phyloP scores from a whole-genome alignment of 306 rosid species.

The Benincasa hispida region DNA sequence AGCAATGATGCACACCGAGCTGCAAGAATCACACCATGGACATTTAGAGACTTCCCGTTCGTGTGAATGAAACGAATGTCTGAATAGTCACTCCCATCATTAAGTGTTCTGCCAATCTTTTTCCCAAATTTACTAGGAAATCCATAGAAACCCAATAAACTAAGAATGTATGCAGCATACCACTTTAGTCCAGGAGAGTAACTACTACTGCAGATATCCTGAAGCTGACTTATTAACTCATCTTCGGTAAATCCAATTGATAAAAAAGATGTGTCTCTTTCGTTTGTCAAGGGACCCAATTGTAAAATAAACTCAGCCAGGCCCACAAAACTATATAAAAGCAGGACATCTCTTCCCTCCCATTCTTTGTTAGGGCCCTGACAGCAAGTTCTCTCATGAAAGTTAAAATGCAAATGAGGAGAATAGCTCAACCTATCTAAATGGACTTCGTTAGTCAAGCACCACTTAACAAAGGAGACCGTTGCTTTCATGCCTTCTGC shows the following conservation, averaged over 20 bases:
- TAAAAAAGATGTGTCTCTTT: slow-evolving; percentile 14
- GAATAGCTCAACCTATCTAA: slow-evolving; percentile 30
- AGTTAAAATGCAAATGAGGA: slow-evolving; percentile 35
- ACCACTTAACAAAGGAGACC: slow-evolving; percentile 37
- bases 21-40: slow-evolving; percentile 67
- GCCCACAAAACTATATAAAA: slow-evolving; percentile 59
- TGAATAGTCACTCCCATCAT: slow-evolving; percentile 35
- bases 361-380: slow-evolving; percentile 38
- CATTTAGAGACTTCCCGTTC: slow-evolving; percentile 37
- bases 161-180: slow-evolving; percentile 57
- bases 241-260: slow-evolving; percentile 19
- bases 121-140: slow-evolving; percentile 59
- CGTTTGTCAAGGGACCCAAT: slow-evolving; percentile 6
- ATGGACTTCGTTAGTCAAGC: slow-evolving; percentile 31
- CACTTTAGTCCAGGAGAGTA: slow-evolving; percentile 52
- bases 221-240: slow-evolving; percentile 37
- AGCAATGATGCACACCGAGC: slow-evolving; percentile 57
- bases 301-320: slow-evolving; percentile 50
- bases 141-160: slow-evolving; percentile 62
- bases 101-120: slow-evolving; percentile 50
- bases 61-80: slow-evolving; percentile 43
- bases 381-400: slow-evolving; percentile 51
- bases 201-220: slow-evolving; percentile 31
- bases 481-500: slow-evolving; percentile 28
- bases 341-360: slow-evolving; percentile 57